A percentile compares a stretch with the other conserved stretches of the same genome.
Evolutionary conservation across 352 stramenopile species (phyloP).

Genomic region (Pythium guiyangense): DNA sequence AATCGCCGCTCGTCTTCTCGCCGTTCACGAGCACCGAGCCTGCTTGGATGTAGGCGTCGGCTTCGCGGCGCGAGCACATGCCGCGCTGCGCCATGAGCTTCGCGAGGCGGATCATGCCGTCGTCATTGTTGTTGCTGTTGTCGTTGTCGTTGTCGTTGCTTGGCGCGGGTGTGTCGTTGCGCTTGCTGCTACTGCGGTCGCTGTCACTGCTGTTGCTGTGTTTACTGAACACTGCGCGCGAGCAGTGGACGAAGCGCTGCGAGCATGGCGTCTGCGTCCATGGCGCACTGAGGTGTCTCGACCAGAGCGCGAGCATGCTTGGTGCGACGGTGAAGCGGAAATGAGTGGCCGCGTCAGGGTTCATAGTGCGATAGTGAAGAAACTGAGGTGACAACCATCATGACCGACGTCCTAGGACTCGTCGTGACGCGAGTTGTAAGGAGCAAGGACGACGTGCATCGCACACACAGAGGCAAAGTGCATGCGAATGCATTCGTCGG

Average conservation of each 20-base stretch:
- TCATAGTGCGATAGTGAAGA: slow-evolving; percentile 3
- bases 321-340: neutral
- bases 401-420: no score
- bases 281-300: slow-evolving; percentile 22
- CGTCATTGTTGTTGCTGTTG: neutral
- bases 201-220: neutral
- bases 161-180: neutral
- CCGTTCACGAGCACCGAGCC: slow-evolving; percentile 74
- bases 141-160: neutral
- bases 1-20: slow-evolving; percentile 53
- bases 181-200: neutral
- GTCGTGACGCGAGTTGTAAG: no score
- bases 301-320: slow-evolving; percentile 33
- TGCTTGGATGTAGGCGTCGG: slow-evolving; percentile 75
- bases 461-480: no score
- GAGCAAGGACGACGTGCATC: no score
- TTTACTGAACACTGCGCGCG: neutral
- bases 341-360: neutral
- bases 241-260: slow-evolving; percentile 2
- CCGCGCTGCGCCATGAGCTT: slow-evolving; percentile 81
- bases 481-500: no score
- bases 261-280: slow-evolving; percentile 2
- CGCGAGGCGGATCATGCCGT: slow-evolving; percentile 50
- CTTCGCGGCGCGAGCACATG: slow-evolving; percentile 77
- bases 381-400: neutral